phyloP scores from a whole-genome alignment of 805 yeast genomes.

The Komagataella ulmi region DNA sequence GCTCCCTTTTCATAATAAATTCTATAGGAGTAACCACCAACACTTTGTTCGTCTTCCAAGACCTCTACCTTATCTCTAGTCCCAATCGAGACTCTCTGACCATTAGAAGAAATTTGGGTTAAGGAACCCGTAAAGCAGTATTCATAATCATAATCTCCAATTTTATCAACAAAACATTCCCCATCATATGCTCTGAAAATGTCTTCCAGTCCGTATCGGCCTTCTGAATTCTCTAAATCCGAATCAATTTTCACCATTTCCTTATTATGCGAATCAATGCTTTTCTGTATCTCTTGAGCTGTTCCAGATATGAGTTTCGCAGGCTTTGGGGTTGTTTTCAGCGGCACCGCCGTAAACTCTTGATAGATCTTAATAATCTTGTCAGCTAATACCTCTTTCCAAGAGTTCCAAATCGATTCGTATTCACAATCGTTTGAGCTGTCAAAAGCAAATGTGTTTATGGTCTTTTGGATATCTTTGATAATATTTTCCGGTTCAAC shows the following conservation, averaged over 20 bases:
- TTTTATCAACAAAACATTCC: conserved; percentile 28
- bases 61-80: conserved; percentile 1
- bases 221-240: conserved; percentile 9
- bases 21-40: conserved; percentile 3
- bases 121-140: conserved; percentile 44
- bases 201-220: conserved; percentile 46
- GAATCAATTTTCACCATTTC: conserved; percentile 2
- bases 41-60: conserved; percentile 5
- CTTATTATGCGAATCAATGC: not conserved
- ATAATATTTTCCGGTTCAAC: not conserved
- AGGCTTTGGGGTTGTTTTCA: not conserved
- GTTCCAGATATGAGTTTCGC: not conserved
- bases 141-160: conserved; percentile 63
- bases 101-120: conserved; percentile 36
- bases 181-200: conserved; percentile 46
- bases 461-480: not conserved
- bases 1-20: conserved; percentile 45
- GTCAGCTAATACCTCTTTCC: not conserved
- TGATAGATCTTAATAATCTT: not conserved
- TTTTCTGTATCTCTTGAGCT: not conserved
- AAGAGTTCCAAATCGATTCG: not conserved
- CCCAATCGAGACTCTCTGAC: conserved; percentile 40
- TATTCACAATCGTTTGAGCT: not conserved
- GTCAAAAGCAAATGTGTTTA: not conserved
- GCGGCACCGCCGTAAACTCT: not conserved